Conservation (phyloP, 441 rosid species). For the Dalechampia spathulata region DNA sequence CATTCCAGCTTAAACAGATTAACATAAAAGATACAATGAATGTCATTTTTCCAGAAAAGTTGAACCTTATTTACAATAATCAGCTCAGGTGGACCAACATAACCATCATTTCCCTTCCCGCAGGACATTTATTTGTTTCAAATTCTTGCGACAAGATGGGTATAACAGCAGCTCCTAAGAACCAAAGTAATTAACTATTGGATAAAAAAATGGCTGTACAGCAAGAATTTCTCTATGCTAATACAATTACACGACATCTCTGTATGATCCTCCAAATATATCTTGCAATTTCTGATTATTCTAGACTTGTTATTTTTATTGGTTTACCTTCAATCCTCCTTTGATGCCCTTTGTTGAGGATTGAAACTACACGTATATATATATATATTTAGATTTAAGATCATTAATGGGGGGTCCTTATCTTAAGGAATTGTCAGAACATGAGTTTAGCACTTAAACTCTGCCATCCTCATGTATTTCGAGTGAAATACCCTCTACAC, state of each 20-base stretch:
- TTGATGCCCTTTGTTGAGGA: not conserved
- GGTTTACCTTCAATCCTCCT: slow-evolving; percentile 2
- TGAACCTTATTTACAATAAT: not conserved
- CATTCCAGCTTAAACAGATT: too few species aligned
- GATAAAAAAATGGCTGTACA: slow-evolving; percentile 19
- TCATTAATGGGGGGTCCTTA: not conserved
- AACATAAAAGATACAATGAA: too few species aligned
- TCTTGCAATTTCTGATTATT: slow-evolving; percentile 3
- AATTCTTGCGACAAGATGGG: slow-evolving; percentile 26
- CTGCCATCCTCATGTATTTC: not conserved
- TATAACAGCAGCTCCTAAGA: not conserved
- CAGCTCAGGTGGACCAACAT: not conserved
- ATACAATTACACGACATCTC: slow-evolving; percentile 6
- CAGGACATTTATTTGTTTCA: not conserved
- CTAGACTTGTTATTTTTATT: slow-evolving; percentile 2
- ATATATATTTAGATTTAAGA: too few species aligned
- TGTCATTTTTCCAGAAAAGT: too few species aligned
- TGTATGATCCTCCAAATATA: not conserved
- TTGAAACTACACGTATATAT: not conserved
- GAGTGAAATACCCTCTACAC: not conserved
- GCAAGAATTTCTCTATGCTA: slow-evolving; percentile 10
- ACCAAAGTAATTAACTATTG: too few species aligned
- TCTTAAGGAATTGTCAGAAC: slow-evolving; percentile 1
- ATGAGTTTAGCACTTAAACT: not conserved
- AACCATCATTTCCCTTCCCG: not conserved